Evolutionary conservation across 257 asterid genomes (phyloP).

Genomic region (Echites panduratus): DNA sequence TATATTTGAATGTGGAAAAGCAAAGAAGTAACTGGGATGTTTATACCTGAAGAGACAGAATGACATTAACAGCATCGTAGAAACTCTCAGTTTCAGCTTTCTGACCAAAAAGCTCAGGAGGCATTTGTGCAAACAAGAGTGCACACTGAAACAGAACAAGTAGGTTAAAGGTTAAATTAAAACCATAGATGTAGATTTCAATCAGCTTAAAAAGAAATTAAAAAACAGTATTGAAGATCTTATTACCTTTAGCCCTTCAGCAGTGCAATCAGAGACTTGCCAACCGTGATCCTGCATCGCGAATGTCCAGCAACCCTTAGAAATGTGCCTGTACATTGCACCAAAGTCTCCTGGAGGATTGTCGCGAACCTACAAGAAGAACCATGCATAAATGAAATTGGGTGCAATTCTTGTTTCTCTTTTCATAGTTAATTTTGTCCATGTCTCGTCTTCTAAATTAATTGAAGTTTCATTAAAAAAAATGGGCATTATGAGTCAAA

Average conservation of each 20-base stretch:
- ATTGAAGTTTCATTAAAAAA: no score
- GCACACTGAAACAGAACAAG: conserved; percentile 22
- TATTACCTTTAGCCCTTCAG: conserved; percentile 45
- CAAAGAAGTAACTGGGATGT: neutral
- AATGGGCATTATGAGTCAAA: no score
- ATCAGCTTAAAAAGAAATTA: no score
- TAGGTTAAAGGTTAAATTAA: neutral
- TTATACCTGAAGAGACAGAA: conserved; percentile 45
- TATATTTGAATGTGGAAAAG: neutral
- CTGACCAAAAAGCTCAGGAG: conserved; percentile 34
- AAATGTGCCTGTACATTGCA: conserved; percentile 43
- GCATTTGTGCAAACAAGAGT: conserved; percentile 34
- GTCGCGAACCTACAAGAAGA: conserved; percentile 28
- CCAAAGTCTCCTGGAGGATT: conserved; percentile 36
- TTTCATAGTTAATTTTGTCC: neutral
- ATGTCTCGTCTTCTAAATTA: neutral
- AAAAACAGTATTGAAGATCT: no score
- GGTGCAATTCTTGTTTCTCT: neutral
- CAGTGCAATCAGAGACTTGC: conserved; percentile 57
- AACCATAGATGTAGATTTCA: neutral
- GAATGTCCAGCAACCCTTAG: conserved; percentile 57
- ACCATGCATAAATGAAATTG: neutral
- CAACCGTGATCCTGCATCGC: conserved; percentile 55
- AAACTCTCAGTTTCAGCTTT: conserved; percentile 25
- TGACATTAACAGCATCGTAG: conserved; percentile 44